A percentile compares a stretch with the other conserved stretches of the same genome.
phyloP scores from a whole-genome alignment of 768 basidiomycete genomes.

The Mycena metata region DNA sequence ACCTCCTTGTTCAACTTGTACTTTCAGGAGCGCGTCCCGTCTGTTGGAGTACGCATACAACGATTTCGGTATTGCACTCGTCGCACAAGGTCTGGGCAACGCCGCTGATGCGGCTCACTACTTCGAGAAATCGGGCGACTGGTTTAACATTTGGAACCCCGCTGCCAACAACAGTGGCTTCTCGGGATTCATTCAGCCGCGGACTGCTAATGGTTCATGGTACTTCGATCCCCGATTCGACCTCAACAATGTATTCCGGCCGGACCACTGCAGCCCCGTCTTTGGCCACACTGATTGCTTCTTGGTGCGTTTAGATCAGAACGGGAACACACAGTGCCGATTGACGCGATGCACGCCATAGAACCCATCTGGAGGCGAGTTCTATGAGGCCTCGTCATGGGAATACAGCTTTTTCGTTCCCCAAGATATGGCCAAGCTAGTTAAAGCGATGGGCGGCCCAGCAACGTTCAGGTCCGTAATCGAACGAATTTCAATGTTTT shows the following conservation, averaged over 20 bases:
- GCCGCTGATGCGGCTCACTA: slow-evolving; percentile 23
- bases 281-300: slow-evolving; percentile 35
- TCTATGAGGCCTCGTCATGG: slow-evolving; percentile 39
- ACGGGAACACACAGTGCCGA: no score
- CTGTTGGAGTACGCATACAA: slow-evolving; percentile 37
- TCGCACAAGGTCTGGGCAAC: slow-evolving; percentile 33
- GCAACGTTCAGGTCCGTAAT: slow-evolving; percentile 31
- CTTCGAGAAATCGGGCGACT: slow-evolving; percentile 35
- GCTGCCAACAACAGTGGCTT: slow-evolving; percentile 32
- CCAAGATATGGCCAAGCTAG: slow-evolving; percentile 37
- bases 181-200: slow-evolving; percentile 36
- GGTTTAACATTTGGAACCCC: slow-evolving; percentile 39
- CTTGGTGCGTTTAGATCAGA: slow-evolving; percentile 12
- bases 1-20: no score
- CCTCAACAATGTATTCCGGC: slow-evolving; percentile 32
- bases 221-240: slow-evolving; percentile 37
- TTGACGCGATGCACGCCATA: not conserved
- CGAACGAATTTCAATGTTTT: no score
- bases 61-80: slow-evolving; percentile 37
- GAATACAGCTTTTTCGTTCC: slow-evolving; percentile 36
- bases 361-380: slow-evolving; percentile 32
- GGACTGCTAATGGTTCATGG: slow-evolving; percentile 32
- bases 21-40: slow-evolving; percentile 35
- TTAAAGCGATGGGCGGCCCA: slow-evolving; percentile 28
- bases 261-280: slow-evolving; percentile 37